Conservation (phyloP, 2,329 filamentous ascomycete genomes). For the Apiospora pterosperma region DNA sequence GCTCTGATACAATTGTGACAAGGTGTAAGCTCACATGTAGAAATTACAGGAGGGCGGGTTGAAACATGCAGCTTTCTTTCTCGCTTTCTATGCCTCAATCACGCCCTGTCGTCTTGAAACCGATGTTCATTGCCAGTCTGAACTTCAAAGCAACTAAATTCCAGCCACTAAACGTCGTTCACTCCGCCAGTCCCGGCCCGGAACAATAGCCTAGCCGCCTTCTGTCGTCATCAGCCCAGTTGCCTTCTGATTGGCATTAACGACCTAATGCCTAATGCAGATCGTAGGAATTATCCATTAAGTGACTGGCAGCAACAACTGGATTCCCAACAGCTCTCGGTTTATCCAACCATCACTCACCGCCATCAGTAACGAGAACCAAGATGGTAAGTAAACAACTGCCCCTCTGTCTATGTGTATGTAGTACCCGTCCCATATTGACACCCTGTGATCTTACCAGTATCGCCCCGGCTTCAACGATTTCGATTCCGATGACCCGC, state of each 20-base stretch:
- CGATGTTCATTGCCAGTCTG: too few species aligned
- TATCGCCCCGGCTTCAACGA: conserved; percentile 36
- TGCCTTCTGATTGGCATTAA: neutral
- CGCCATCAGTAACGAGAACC: neutral
- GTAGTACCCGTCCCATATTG: neutral
- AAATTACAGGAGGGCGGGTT: too few species aligned
- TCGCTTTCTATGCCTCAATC: too few species aligned
- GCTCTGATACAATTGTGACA: too few species aligned
- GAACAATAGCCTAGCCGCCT: conserved; percentile 1
- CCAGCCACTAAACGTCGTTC: too few species aligned
- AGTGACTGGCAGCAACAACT: neutral
- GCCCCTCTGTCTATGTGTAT: neutral
- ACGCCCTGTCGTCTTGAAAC: too few species aligned
- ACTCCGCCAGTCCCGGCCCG: neutral
- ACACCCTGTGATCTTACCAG: conserved; percentile 15
- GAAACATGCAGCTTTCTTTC: too few species aligned
- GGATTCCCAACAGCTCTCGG: neutral
- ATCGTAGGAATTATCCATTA: neutral
- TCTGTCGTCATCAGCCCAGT: conserved; percentile 3
- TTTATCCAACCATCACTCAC: neutral
- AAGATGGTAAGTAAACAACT: neutral
- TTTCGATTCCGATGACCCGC: conserved; percentile 46
- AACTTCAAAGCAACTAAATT: too few species aligned
- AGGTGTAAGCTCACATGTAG: too few species aligned
- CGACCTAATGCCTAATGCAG: neutral